phyloP scores from a whole-genome alignment of 306 rosid species.

The Senna tora region DNA sequence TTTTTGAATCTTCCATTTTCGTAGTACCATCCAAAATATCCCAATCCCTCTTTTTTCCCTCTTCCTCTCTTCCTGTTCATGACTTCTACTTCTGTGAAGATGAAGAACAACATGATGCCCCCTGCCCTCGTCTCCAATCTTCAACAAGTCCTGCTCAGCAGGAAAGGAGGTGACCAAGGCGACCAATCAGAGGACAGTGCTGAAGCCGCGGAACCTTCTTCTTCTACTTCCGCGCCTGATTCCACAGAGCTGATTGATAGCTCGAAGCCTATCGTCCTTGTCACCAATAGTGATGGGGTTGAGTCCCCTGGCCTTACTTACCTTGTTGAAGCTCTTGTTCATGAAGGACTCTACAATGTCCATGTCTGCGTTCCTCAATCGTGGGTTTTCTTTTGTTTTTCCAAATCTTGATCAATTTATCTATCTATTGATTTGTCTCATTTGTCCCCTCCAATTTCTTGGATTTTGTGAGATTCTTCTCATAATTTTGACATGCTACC shows the following conservation, averaged over 20 bases:
- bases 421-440: not conserved
- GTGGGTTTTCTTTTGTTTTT: constrained; percentile 53
- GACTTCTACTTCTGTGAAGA: constrained; percentile 53
- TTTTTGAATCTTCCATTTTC: constrained; percentile 46
- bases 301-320: constrained; percentile 79
- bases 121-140: constrained; percentile 93
- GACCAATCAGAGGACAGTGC: constrained; percentile 47
- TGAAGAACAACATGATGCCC: constrained; percentile 67
- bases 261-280: constrained; percentile 68
- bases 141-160: constrained; percentile 64
- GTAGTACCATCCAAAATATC: not conserved
- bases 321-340: constrained; percentile 83
- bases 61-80: not conserved
- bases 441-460: not conserved
- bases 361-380: constrained; percentile 97
- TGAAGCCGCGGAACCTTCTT: constrained; percentile 45
- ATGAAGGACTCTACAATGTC: constrained; percentile 74
- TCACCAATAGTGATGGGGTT: constrained; percentile 79
- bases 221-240: constrained; percentile 44
- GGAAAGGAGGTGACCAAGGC: constrained; percentile 43
- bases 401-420: not conserved
- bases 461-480: not conserved
- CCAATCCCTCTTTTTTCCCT: not conserved
- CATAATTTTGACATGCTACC: not conserved
- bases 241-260: not conserved